Evolutionary conservation across 129 eudicot genomes (phyloP).

Genomic region (Deinandra increscens): DNA sequence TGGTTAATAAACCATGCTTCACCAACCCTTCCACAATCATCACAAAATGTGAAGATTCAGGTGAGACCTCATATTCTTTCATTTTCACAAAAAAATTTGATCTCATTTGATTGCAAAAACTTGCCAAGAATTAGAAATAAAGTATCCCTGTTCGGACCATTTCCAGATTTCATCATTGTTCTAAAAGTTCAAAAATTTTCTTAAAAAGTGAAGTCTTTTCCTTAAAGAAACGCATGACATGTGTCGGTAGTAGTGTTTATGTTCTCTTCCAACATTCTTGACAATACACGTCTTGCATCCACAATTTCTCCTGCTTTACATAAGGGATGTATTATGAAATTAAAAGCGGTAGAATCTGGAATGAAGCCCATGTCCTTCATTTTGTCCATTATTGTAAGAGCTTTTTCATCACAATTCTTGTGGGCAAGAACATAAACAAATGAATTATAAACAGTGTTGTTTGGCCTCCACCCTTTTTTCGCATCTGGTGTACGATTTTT

Average conservation of each 20-base stretch:
- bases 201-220: slow-evolving; percentile 44
- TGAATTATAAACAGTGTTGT: slow-evolving; percentile 66
- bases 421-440: slow-evolving; percentile 57
- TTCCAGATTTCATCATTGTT: slow-evolving; percentile 59
- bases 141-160: slow-evolving; percentile 56
- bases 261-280: slow-evolving; percentile 61
- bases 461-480: slow-evolving; percentile 72
- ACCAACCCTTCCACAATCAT: slow-evolving; percentile 62
- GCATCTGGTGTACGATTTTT: slow-evolving; percentile 69
- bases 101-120: slow-evolving; percentile 46
- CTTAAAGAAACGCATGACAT: slow-evolving; percentile 63
- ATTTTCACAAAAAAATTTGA: slow-evolving; percentile 60
- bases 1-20: slow-evolving; percentile 41
- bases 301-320: slow-evolving; percentile 56
- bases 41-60: slow-evolving; percentile 49
- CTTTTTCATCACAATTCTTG: slow-evolving; percentile 74
- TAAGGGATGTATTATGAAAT: slow-evolving; percentile 58
- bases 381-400: slow-evolving; percentile 51
- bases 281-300: slow-evolving; percentile 63
- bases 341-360: slow-evolving; percentile 61
- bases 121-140: slow-evolving; percentile 48
- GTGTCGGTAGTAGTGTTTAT: slow-evolving; percentile 60
- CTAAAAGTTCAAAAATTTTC: slow-evolving; percentile 57
- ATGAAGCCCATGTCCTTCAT: slow-evolving; percentile 55
- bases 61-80: slow-evolving; percentile 51